phyloP scores from a whole-genome alignment of 768 basidiomycete species.

The Boletus reticuloceps region DNA sequence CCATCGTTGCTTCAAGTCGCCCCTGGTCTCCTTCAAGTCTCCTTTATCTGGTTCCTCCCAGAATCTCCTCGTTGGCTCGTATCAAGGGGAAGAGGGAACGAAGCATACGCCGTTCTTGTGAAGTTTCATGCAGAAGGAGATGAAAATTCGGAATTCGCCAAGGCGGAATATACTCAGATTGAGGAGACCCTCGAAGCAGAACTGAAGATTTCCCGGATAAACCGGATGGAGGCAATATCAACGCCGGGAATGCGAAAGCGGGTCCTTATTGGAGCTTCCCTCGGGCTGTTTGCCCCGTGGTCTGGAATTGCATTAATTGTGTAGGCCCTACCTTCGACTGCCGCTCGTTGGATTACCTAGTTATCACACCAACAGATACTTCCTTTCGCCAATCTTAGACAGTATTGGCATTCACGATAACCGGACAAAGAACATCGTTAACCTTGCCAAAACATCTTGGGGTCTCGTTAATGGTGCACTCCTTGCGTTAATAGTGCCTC shows the following conservation, averaged over 20 bases:
- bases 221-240: background rate
- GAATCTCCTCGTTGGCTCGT: conserved; percentile 69
- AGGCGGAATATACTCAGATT: conserved; percentile 57
- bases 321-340: background rate
- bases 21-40: conserved; percentile 52
- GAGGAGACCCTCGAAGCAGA: conserved; percentile 46
- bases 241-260: conserved; percentile 17
- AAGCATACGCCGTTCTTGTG: conserved; percentile 46
- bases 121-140: conserved; percentile 66
- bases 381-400: conserved; percentile 13
- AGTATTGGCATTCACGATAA: conserved; percentile 22
- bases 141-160: conserved; percentile 48
- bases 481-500: conserved; percentile 3
- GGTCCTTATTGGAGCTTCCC: conserved; percentile 4
- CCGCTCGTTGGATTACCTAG: background rate
- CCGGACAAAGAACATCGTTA: conserved; percentile 15
- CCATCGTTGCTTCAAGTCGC: conserved; percentile 56
- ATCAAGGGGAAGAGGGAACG: conserved; percentile 49
- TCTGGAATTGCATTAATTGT: conserved; percentile 8
- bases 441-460: conserved; percentile 13
- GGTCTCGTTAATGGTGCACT: conserved; percentile 1
- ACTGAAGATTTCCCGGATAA: background rate
- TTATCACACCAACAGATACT: conserved; percentile 4
- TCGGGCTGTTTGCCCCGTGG: conserved; percentile 15
- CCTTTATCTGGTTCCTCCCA: conserved; percentile 56